Base-by-base conservation (phyloP, 805 yeast species). In the Kodamaea laetipori region DNA sequence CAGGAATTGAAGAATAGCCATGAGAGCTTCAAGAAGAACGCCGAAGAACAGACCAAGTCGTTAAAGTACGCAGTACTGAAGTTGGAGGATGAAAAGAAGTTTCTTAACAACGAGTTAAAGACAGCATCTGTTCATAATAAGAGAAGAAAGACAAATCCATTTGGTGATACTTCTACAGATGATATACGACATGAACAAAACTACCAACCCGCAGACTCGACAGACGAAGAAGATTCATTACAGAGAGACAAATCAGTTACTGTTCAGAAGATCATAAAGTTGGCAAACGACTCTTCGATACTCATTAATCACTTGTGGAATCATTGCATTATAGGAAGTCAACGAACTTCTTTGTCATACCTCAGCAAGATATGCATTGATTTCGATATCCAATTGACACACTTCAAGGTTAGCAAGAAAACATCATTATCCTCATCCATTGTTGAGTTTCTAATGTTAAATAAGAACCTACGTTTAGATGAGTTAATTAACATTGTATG, bases 381-480 rank as follows among this genome's bases (percentile, higher is more conserved):
- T 24, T 40, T 49, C 9, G 59, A 61, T 15, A 26, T 58, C 7
- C 39, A 27, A 4, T 34, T 55, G 4, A 37, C 45, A 2, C 58
- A 49, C 24, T 49, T 61, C 25, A 31, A 57, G 31, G 49, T 76
- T 24, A 37, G 42, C 4, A 45, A 51, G 12, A 54, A 60, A 25
- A 57, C 60, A 10, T 68, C 79, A 1, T 35, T 77, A 1, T 64
- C 64, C 26, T 48, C 63, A 17, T 70, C 73, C 58, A 32, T 82
- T 0, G 49, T 73, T 12, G 70, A 69, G 35, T 77, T 64, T 47
- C 59, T 82, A 34, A 62, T 77, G 39, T 47, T 55, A 2, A 63
- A 69, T 41, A 76, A 76, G 42, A 67, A 71, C 39, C 54, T 72
- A 34, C 55, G 85, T 46, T 61, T 82, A 31, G 86, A 81, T 51